phyloP scores from a whole-genome alignment of 257 asterid genomes.

The Solanum paucissectum region DNA sequence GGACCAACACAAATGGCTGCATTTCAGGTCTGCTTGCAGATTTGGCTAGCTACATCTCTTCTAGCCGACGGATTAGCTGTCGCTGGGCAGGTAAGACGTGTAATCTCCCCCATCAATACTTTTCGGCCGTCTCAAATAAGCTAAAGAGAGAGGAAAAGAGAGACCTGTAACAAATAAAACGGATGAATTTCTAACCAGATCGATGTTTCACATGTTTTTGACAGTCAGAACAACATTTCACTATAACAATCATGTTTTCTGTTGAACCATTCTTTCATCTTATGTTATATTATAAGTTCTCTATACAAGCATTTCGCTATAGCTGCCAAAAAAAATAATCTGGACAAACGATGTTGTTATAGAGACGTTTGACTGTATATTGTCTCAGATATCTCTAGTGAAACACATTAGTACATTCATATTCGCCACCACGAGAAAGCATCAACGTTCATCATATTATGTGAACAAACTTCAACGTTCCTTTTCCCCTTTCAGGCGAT shows the following conservation, averaged over 20 bases:
- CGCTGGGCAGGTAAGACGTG: conserved; percentile 59
- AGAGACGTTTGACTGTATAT: background rate
- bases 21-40: conserved; percentile 78
- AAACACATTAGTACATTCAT: background rate
- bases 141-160: background rate
- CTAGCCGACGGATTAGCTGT: conserved; percentile 84
- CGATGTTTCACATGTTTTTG: background rate
- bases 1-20: conserved; percentile 87
- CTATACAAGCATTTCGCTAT: background rate
- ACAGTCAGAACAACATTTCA: background rate
- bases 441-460: background rate
- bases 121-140: background rate
- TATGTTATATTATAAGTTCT: background rate
- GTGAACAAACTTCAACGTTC: background rate
- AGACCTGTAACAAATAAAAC: background rate
- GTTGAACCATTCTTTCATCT: background rate
- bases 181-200: background rate
- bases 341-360: background rate
- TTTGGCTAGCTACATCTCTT: conserved; percentile 79
- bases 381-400: background rate
- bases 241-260: background rate
- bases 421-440: background rate
- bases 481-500: conserved; percentile 33
- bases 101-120: background rate
- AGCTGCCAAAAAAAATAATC: background rate